Conservation (phyloP, 352 stramenopile genomes). For the Lagenidium giganteum region DNA sequence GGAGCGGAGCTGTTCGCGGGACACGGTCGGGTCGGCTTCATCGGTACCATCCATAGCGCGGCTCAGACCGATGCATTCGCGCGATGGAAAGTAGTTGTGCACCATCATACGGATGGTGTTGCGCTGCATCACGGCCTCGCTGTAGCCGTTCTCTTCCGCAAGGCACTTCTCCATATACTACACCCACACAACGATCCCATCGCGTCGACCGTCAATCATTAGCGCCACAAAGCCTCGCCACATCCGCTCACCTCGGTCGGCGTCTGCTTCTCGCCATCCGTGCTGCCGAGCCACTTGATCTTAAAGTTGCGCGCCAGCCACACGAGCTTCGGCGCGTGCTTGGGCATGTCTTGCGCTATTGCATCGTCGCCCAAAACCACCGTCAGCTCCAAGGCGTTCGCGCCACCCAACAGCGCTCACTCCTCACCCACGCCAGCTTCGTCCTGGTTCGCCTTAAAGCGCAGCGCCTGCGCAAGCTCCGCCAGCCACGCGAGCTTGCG, state of each 20-base stretch:
- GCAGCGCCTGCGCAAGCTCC: constrained; percentile 26
- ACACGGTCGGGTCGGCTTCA: constrained; percentile 2
- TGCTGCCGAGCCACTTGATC: constrained; percentile 54
- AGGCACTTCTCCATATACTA: constrained; percentile 51
- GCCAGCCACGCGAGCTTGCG: constrained; percentile 44
- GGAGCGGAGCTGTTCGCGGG: constrained; percentile 28
- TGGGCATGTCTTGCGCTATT: constrained; percentile 32
- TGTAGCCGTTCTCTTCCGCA: constrained; percentile 46
- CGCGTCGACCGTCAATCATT: too few relatives aligned
- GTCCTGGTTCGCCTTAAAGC: constrained; percentile 55
- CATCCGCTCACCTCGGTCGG: constrained; percentile 14
- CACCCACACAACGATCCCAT: not conserved
- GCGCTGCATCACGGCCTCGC: constrained; percentile 35
- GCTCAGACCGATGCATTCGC: constrained; percentile 41
- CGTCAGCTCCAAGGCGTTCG: constrained; percentile 4
- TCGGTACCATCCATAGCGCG: constrained; percentile 37
- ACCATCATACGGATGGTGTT: constrained; percentile 64
- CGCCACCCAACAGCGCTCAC: not conserved
- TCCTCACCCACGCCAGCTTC: constrained; percentile 45
- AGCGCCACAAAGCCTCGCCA: too few relatives aligned
- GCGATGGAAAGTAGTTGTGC: constrained; percentile 32
- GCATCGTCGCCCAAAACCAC: constrained; percentile 1
- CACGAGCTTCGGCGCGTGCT: constrained; percentile 53
- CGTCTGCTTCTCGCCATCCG: constrained; percentile 36
- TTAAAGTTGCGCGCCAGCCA: constrained; percentile 64